These are phyloP conservation scores for Prorocentrum cordatum DNA, from an alignment of 169 alveolate genomes.

Conservation along the genomic window DNA sequence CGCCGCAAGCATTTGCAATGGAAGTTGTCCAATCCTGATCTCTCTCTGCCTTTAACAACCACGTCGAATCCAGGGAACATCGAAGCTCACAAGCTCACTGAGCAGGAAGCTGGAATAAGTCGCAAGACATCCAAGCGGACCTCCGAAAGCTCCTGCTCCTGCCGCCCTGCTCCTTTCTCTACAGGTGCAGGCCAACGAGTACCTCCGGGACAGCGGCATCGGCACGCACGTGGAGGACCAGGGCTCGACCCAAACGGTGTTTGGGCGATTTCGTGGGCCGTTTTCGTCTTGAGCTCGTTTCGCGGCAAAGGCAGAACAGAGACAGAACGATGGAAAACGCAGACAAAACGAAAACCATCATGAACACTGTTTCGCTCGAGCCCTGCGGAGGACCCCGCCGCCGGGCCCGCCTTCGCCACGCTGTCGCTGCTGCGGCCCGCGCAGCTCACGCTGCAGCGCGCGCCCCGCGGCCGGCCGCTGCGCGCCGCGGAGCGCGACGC, in stretches of 20 bases:
- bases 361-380: not conserved
- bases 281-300: too few relatives aligned
- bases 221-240: slow-evolving; percentile 55
- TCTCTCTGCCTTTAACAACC: too few relatives aligned
- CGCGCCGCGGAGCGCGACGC: not conserved
- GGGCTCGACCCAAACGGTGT: not conserved
- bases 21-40: too few relatives aligned
- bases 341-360: not conserved
- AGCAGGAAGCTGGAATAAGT: too few relatives aligned
- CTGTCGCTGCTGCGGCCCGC: slow-evolving; percentile 51
- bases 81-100: too few relatives aligned
- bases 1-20: too few relatives aligned
- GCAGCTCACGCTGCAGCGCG: slow-evolving; percentile 51
- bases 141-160: too few relatives aligned
- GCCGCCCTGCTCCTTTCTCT: too few relatives aligned
- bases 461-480: not conserved
- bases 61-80: too few relatives aligned
- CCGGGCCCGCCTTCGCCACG: slow-evolving; percentile 42
- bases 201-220: slow-evolving; percentile 58
- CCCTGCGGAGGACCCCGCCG: slow-evolving; percentile 38
- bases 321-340: not conserved
- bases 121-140: too few relatives aligned
- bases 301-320: too few relatives aligned
- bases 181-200: slow-evolving; percentile 62
- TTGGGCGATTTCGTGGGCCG: too few relatives aligned